Conservation (phyloP, 768 basidiomycete genomes). For the Macrolepiota albuminosa region DNA sequence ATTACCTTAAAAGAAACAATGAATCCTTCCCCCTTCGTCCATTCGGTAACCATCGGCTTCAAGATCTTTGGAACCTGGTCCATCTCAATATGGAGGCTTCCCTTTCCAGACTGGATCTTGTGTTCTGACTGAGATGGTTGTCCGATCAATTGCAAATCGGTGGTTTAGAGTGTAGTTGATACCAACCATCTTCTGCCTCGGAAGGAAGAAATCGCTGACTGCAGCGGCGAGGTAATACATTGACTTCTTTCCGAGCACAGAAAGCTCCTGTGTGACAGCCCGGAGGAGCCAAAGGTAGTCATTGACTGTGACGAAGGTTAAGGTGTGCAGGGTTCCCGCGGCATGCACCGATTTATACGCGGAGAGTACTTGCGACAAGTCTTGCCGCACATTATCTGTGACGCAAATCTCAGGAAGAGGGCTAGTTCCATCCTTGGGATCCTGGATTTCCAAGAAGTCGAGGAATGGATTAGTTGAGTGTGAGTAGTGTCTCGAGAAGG, state of each 20-base stretch:
- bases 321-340: constrained; percentile 70
- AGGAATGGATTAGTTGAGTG: constrained; percentile 98
- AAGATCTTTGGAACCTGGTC: constrained; percentile 98
- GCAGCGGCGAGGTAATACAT: constrained; percentile 98
- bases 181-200: constrained; percentile 82
- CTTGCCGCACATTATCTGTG: constrained; percentile 54
- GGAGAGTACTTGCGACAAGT: constrained; percentile 68
- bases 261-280: constrained; percentile 76
- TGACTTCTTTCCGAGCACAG: constrained; percentile 58
- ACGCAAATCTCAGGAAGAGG: constrained; percentile 56
- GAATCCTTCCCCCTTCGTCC: constrained; percentile 78
- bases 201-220: constrained; percentile 97
- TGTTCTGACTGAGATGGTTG: constrained; percentile 71
- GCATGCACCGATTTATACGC: constrained; percentile 79
- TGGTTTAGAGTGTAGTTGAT: background rate
- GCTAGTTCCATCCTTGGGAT: constrained; percentile 15
- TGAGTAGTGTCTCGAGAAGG: constrained; percentile 96
- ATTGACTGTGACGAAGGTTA: constrained; percentile 92
- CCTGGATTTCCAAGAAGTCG: constrained; percentile 81
- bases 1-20: constrained; percentile 95
- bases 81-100: constrained; percentile 93
- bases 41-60: constrained; percentile 89
- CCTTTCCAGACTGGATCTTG: constrained; percentile 97
- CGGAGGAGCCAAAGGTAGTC: constrained; percentile 94
- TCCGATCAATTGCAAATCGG: background rate